Percentiles rank a stretch among this genome's conserved stretches.
These are phyloP conservation scores for Calonectria leucothoes DNA, from an alignment of 2,329 filamentous ascomycete genomes.

Conservation along the genomic window DNA sequence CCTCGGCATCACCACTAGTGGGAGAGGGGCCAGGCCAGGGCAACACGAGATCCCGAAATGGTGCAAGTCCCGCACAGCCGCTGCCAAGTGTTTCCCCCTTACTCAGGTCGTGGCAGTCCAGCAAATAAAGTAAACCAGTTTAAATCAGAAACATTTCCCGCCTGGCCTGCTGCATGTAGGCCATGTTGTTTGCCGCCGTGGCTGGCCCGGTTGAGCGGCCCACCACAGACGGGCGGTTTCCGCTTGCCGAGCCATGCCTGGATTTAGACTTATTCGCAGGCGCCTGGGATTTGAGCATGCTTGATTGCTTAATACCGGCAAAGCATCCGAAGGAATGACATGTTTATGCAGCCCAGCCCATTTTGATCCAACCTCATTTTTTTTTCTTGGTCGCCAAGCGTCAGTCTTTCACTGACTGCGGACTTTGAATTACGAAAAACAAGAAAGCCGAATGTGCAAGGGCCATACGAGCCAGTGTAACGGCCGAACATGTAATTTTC, in stretches of 20 bases:
- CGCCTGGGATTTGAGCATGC: neutral
- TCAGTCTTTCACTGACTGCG: neutral
- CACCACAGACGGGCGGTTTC: neutral
- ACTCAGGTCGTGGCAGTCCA: neutral
- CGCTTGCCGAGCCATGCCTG: neutral
- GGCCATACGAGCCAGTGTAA: neutral
- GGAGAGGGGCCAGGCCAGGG: neutral
- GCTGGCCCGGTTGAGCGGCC: neutral
- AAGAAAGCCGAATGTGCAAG: neutral
- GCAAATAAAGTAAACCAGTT: neutral
- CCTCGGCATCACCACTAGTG: neutral
- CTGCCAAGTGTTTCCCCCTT: neutral
- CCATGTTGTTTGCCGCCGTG: neutral
- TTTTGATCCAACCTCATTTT: neutral
- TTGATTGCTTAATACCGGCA: neutral
- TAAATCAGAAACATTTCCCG: neutral
- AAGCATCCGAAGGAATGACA: neutral
- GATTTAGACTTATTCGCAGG: neutral
- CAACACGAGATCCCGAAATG: constrained; percentile 6
- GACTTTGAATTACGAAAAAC: neutral
- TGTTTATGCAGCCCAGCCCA: neutral
- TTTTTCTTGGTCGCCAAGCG: neutral
- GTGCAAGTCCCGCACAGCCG: neutral
- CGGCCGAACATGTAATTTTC: neutral
- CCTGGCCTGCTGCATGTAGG: neutral